These are phyloP conservation scores for Panicum miliaceum DNA, from an alignment of 176 grass and related monocot species.

Conservation along the genomic window DNA sequence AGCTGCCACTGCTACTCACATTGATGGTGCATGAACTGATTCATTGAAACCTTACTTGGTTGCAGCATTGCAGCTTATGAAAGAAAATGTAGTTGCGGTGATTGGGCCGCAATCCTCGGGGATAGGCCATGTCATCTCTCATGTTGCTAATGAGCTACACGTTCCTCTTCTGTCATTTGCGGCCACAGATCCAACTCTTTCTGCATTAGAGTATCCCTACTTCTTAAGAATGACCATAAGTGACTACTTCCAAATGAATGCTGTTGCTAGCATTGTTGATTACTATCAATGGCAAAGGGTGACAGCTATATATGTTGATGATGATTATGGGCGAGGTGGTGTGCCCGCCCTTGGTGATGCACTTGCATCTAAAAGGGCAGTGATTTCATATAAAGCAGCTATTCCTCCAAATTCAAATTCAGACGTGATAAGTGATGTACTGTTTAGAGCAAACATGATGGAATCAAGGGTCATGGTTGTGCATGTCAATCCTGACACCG, in stretches of 20 bases:
- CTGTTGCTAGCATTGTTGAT: slow-evolving; percentile 75
- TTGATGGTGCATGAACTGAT: slow-evolving; percentile 40
- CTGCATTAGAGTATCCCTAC: slow-evolving; percentile 76
- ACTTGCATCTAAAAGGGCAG: slow-evolving; percentile 55
- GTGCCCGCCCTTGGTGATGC: slow-evolving; percentile 65
- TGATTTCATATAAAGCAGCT: slow-evolving; percentile 78
- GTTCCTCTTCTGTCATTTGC: slow-evolving; percentile 79
- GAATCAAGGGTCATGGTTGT: slow-evolving; percentile 83
- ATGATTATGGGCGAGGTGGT: slow-evolving; percentile 81
- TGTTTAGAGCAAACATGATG: slow-evolving; percentile 70
- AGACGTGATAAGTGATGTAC: slow-evolving; percentile 54
- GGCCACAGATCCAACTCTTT: slow-evolving; percentile 77
- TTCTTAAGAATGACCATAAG: slow-evolving; percentile 69
- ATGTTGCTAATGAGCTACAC: slow-evolving; percentile 71
- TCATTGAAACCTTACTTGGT: slow-evolving; percentile 45
- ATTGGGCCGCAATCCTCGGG: slow-evolving; percentile 83
- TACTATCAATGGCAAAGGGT: slow-evolving; percentile 76
- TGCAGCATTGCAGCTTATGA: slow-evolving; percentile 73
- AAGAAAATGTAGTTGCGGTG: slow-evolving; percentile 68
- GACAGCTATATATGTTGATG: slow-evolving; percentile 80
- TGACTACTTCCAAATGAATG: slow-evolving; percentile 88
- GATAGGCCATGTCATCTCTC: slow-evolving; percentile 75
- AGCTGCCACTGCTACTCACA: background rate
- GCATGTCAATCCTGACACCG: slow-evolving; percentile 84
- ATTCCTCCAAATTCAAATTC: slow-evolving; percentile 63